A percentile compares a stretch with the other conserved stretches of the same genome.
These are phyloP conservation scores for Silene noctiflora DNA, from an alignment of 179 eudicot genomes.

Conservation along the genomic window DNA sequence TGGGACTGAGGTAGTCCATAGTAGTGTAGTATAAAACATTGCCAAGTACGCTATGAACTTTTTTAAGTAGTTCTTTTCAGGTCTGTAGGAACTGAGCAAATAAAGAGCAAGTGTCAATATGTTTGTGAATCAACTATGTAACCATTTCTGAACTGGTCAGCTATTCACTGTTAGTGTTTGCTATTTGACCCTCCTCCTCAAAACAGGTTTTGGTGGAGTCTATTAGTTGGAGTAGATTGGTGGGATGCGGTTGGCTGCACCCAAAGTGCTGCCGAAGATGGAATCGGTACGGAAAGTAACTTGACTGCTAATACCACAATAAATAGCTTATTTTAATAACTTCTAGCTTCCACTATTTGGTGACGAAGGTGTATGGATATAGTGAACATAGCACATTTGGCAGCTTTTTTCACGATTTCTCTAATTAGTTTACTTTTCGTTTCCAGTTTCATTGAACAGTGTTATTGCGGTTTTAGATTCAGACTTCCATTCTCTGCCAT, in stretches of 20 bases:
- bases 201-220: slow-evolving; percentile 98
- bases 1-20: too few species aligned
- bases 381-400: background rate
- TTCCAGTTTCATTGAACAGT: slow-evolving; percentile 88
- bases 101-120: too few species aligned
- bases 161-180: background rate
- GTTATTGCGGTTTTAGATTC: slow-evolving; percentile 95
- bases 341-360: background rate
- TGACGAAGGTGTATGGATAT: background rate
- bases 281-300: slow-evolving; percentile 58
- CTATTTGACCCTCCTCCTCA: background rate
- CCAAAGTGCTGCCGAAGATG: slow-evolving; percentile 99
- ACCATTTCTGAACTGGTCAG: background rate
- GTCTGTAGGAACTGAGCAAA: too few species aligned
- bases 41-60: too few species aligned
- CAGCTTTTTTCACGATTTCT: background rate
- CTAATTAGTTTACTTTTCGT: slow-evolving; percentile 12
- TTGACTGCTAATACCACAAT: background rate
- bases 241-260: slow-evolving; percentile 99
- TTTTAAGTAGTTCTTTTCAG: too few species aligned
- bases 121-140: background rate
- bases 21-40: too few species aligned
- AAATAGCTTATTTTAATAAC: background rate
- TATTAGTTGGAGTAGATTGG: slow-evolving; percentile 98
- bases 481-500: slow-evolving; percentile 91